Base-by-base conservation (phyloP, 306 rosid species). In the Quercus alba region DNA sequence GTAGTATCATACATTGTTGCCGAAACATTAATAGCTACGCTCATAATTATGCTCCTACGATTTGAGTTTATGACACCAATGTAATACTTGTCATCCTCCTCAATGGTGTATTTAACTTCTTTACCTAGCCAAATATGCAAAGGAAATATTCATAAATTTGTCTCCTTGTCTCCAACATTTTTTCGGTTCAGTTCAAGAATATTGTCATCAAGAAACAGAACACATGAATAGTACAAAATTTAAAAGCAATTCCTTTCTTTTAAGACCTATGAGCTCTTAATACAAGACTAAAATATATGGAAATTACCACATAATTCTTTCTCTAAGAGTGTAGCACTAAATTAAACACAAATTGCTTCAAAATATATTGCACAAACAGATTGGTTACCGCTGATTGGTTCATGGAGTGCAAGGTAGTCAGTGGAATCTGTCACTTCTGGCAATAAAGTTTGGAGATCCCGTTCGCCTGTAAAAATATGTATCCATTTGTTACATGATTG, bases 1-100 rank as follows among this genome's bases (percentile, higher is more conserved):
- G 86, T 73, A 82, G 84, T 78, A 74, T 93, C 93, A 75, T 93
- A 87, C 57, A 88, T 87, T 76, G 73, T 90, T n/a, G 97, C 88
- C 1, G 91, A 90, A 75, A 90, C 85, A 72, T 85, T 84, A 38
- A 87, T 38, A 44, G 68, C 73, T 83, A 89, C 10, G 38, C 51
- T 84, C 75, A 82, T 35, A 55, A 90, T 85, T 77, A 85, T 83
- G 84, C 76, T 90, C 81, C 77, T 85, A 2, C 68, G 44, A 78
- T 90, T 87, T 79, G 83, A 66, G 88, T 87, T 91, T 70, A 83
- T 79, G 78, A 93, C 67, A 17, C 86, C 93, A 75, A 93, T 71
- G 69, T 85, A 78, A 88, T 93, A 88, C 20, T 66, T 81, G 57
- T 89, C 87, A 38, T 90, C 97, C 81, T 90, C 92, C 79, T 86